Evolutionary conservation across 1,284 basidiomycete species (phyloP).

Genomic region (Apiotrichum montevideense): DNA sequence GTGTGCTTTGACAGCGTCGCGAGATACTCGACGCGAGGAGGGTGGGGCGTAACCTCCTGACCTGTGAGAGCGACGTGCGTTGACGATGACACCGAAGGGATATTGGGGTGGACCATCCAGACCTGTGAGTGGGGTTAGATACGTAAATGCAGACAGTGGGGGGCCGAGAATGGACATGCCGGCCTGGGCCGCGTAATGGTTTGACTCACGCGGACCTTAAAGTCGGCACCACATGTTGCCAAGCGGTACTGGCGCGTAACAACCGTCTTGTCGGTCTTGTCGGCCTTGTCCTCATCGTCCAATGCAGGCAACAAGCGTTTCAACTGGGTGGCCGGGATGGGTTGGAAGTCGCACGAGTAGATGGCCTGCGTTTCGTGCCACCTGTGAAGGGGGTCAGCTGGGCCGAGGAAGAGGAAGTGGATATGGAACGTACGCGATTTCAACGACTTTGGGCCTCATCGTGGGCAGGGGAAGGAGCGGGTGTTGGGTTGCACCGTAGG

Average conservation of each 20-base stretch:
- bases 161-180: too few species aligned
- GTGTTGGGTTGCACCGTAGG: neutral
- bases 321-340: conserved; percentile 50
- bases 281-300: conserved; percentile 26
- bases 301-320: conserved; percentile 46
- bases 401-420: neutral
- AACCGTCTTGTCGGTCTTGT: conserved; percentile 9
- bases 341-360: conserved; percentile 90
- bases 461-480: conserved; percentile 1
- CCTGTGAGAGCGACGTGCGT: conserved; percentile 55
- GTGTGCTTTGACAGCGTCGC: conserved; percentile 90
- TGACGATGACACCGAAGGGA: conserved; percentile 54
- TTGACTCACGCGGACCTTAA: conserved; percentile 79
- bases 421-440: conserved; percentile 40
- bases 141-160: too few species aligned
- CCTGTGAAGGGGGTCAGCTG: conserved; percentile 20
- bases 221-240: conserved; percentile 94
- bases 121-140: conserved; percentile 52
- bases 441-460: conserved; percentile 47
- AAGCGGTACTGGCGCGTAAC: conserved; percentile 65
- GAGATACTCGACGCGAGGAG: conserved; percentile 91
- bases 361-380: conserved; percentile 93
- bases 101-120: conserved; percentile 91
- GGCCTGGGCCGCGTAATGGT: neutral
- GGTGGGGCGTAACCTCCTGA: conserved; percentile 52